Evolutionary conservation across 2,329 filamentous ascomycete genomes (phyloP).

Genomic region (Fusarium redolens): DNA sequence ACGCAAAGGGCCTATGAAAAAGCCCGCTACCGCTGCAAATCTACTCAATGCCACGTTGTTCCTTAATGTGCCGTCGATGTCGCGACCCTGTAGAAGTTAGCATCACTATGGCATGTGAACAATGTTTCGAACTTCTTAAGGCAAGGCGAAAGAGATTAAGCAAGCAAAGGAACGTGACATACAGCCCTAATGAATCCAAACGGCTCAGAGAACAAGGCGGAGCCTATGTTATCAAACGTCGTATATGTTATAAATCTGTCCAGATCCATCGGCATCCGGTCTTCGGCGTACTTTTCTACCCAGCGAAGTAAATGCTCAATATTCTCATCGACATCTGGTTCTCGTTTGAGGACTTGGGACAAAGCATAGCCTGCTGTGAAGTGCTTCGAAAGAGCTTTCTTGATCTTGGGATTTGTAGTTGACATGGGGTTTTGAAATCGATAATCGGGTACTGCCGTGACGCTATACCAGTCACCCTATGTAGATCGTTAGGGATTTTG

Average conservation of each 20-base stretch:
- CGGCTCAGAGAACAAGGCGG: constrained; percentile 23
- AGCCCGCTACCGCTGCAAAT: constrained; percentile 40
- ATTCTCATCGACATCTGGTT: constrained; percentile 3
- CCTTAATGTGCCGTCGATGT: constrained; percentile 48
- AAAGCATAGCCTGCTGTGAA: constrained; percentile 15
- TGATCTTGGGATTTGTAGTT: constrained; percentile 12
- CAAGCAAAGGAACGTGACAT: neutral
- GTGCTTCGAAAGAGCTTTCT: constrained; percentile 15
- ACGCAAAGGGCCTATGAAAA: constrained; percentile 33
- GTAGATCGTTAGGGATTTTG: neutral
- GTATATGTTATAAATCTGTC: constrained; percentile 21
- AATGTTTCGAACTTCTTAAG: no score
- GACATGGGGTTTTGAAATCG: constrained; percentile 24
- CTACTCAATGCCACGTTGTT: constrained; percentile 30
- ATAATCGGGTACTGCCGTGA: constrained; percentile 19
- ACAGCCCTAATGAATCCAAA: constrained; percentile 22
- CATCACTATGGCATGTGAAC: neutral
- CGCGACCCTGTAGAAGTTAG: constrained; percentile 7
- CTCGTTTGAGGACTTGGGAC: constrained; percentile 14
- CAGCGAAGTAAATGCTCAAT: constrained; percentile 5
- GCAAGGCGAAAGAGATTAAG: neutral
- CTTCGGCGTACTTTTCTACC: constrained; percentile 9
- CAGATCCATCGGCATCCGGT: constrained; percentile 10
- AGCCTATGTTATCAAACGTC: constrained; percentile 22
- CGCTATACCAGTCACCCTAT: constrained; percentile 27